Base-by-base conservation (phyloP, 257 asterid species). In the Linderniella brevidens region DNA sequence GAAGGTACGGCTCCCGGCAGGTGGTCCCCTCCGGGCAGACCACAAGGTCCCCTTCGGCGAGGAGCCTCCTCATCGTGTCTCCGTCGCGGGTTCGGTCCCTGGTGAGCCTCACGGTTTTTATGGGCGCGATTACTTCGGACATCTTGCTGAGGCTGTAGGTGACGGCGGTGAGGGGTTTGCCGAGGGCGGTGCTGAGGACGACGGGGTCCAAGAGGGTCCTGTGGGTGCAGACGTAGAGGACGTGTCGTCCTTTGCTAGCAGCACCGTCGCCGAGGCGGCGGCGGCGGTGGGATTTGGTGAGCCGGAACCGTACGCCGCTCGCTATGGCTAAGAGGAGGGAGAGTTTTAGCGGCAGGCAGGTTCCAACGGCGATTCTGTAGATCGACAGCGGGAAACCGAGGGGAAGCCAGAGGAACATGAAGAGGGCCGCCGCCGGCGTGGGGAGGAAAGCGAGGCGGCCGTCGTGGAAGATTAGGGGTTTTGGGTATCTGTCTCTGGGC, bases 11-110 rank as follows among this genome's bases (percentile, higher is more conserved):
- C 66, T 90, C 99, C 13, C 96, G 58, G 58, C 99, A 90, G 0
- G 99, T 90, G 10, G 99, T 90, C 6, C 99, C 99, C 59, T 90
- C 99, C 0, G 99, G 99, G 20, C 93, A 90, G 4, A 90, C 87
- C 9, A 90, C 92, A 25, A 90, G 50, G 25, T 90, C 96, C 0
- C 93, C 99, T 47, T 68, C 92, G 0, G 60, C 15, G 4, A 88
- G 55, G 13, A 80, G 46, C 38, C 11, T 62, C 57, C 76, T 65
- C 80, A 88, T 88, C 3, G 74, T 66, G 7, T 67, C 68, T 0
- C 74, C 84, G 50, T 88, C 97, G 42, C 35, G 62, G 4, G 17
- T 20, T 9, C 95, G 41, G 57, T 85, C 80, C 15, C 97, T 48
- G 13, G 86, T 76, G 6, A 88, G 50, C 13, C 93, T 55, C 0